These are phyloP conservation scores for Tylopilus rubrobrunneus DNA, from an alignment of 768 basidiomycete species.

Conservation along the genomic window DNA sequence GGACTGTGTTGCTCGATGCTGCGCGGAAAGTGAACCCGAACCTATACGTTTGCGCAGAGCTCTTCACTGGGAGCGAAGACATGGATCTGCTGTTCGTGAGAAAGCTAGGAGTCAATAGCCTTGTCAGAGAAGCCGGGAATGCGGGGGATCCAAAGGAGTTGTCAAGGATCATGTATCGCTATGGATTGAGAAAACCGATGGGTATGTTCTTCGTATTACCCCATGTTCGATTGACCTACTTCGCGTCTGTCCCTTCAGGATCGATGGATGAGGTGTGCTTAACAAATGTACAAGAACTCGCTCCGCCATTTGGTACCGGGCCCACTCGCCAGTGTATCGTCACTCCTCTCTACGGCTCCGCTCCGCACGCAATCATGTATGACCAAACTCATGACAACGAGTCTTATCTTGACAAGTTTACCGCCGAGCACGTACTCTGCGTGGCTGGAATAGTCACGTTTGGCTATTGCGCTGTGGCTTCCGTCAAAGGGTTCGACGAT, in stretches of 20 bases:
- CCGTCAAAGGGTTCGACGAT: constrained; percentile 97
- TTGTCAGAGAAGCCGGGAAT: constrained; percentile 95
- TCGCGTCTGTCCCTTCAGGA: constrained; percentile 38
- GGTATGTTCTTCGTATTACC: constrained; percentile 42
- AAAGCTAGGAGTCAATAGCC: constrained; percentile 86
- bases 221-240: background rate
- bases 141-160: constrained; percentile 86
- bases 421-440: constrained; percentile 92
- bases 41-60: constrained; percentile 94
- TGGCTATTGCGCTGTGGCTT: constrained; percentile 82
- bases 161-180: constrained; percentile 82
- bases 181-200: constrained; percentile 91
- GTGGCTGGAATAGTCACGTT: constrained; percentile 93
- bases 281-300: constrained; percentile 69
- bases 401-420: constrained; percentile 82
- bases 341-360: constrained; percentile 77
- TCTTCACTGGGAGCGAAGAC: constrained; percentile 94
- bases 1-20: constrained; percentile 89
- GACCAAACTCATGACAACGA: constrained; percentile 99
- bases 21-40: constrained; percentile 86
- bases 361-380: constrained; percentile 90
- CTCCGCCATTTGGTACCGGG: constrained; percentile 81
- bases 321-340: constrained; percentile 70
- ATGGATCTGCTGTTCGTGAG: constrained; percentile 91
- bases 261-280: constrained; percentile 93